A percentile compares a stretch with the other conserved stretches of the same genome.
Evolutionary conservation across 495 filamentous ascomycete species (phyloP).

Genomic region (Amniculicola lignicola): DNA sequence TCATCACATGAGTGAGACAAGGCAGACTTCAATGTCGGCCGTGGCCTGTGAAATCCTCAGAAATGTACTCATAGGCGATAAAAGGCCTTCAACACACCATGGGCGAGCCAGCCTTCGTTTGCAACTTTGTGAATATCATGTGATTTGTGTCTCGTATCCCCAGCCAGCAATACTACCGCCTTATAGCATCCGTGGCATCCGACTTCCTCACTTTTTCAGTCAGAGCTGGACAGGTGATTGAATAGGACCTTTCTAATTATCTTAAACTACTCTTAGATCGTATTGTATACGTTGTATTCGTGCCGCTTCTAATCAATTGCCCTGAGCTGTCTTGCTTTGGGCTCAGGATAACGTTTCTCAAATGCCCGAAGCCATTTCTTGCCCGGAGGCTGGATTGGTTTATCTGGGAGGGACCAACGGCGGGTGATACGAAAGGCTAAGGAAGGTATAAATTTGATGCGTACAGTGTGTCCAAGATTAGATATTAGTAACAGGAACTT

Average conservation of each 20-base stretch:
- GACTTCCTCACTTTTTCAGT: too few relatives aligned
- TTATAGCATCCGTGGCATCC: too few relatives aligned
- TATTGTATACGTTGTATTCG: slow-evolving; percentile 40
- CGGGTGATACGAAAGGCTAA: not conserved
- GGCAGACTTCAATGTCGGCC: too few relatives aligned
- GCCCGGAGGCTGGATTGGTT: slow-evolving; percentile 2
- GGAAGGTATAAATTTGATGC: not conserved
- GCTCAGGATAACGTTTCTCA: slow-evolving; percentile 23
- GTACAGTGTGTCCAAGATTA: not conserved
- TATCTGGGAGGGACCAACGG: not conserved
- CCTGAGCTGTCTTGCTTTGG: slow-evolving; percentile 22
- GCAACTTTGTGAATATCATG: too few relatives aligned
- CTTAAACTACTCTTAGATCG: slow-evolving; percentile 40
- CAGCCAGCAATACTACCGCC: too few relatives aligned
- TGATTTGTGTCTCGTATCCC: too few relatives aligned
- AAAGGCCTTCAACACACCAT: too few relatives aligned
- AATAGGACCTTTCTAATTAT: slow-evolving; percentile 26
- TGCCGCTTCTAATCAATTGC: slow-evolving; percentile 27
- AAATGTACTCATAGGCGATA: too few relatives aligned
- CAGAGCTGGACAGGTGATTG: too few relatives aligned
- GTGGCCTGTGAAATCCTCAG: too few relatives aligned
- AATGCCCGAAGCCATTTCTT: slow-evolving; percentile 10
- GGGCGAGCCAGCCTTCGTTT: too few relatives aligned
- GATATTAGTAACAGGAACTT: slow-evolving; percentile 5
- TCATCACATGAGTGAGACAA: slow-evolving; percentile 12